Base-by-base conservation (phyloP, 805 yeast species). In the Saturnispora serradocipensis region DNA sequence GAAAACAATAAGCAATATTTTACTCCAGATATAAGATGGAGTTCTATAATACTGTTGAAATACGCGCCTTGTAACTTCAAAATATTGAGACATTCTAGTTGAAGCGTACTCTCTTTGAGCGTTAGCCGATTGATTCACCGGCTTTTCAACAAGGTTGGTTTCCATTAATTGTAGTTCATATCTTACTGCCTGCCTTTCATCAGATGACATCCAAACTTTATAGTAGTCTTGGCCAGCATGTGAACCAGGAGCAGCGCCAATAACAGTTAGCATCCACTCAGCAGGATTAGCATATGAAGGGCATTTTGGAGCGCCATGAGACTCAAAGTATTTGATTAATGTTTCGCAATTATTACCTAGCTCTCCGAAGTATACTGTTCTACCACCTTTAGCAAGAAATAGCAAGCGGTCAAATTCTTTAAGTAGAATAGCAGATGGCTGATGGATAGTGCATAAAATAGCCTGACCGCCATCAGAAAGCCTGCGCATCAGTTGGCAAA, bases 221-320 rank as follows among this genome's bases (percentile, higher is more conserved):
- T 79, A 74, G 61, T 82, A 85, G 65, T 85, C 86, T 66, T 81
- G 86, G 46, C 72, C 72, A 24, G 88, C 86, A 58, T 80, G 83
- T 32, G 87, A 78, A 49, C 88, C 89, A 6, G 89, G 89, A 35
- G 89, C 88, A 50, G 89, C 89, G 60, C 90, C 89, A 60, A 84
- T 84, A 56, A 82, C 86, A 56, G 84, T 85, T 67, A 88, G 72
- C 95, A 88, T 88, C 93, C 95, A 88, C 70, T 88, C 96, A 13
- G 90, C 91, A 30, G 91, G 93, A 58, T 86, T 86, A 5, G 87
- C 88, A 40, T 73, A 72, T 5, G 72, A 68, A 18, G 90, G 88
- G 69, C 90, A 85, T 51, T 71, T 70, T 25, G 73, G 76, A 43
- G 89, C 79, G 49, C 88, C 89, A 57, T 83, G 66, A 5, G 65